These are phyloP conservation scores for Lasiodiplodia gonubiensis DNA, from an alignment of 2,329 filamentous ascomycete species.

Conservation along the genomic window DNA sequence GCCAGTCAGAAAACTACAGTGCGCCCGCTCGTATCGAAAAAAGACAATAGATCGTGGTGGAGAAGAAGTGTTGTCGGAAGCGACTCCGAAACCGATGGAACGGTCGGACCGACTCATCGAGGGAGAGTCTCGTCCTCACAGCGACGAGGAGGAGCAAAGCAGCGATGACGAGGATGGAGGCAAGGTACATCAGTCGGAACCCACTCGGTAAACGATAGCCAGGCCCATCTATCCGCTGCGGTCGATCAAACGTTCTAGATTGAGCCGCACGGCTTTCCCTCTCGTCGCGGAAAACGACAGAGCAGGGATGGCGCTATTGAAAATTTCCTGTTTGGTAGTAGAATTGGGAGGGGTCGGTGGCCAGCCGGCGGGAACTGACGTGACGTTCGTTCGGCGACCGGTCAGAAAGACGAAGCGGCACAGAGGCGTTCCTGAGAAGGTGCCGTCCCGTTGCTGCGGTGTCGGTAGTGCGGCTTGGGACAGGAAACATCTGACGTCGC, in stretches of 20 bases:
- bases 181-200: background rate
- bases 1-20: too few relatives aligned
- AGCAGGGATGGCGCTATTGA: conserved; percentile 17
- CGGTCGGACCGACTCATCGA: background rate
- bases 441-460: background rate
- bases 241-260: conserved; percentile 16
- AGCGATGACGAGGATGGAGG: background rate
- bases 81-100: background rate
- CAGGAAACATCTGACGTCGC: background rate
- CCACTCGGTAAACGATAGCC: background rate
- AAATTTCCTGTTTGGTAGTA: conserved; percentile 7
- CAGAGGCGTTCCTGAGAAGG: background rate
- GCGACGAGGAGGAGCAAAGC: background rate
- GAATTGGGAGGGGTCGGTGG: background rate
- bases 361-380: background rate
- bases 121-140: background rate
- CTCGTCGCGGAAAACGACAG: background rate
- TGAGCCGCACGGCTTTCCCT: background rate
- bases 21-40: too few relatives aligned
- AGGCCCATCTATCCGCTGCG: background rate
- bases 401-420: background rate
- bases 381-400: background rate
- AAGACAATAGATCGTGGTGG: background rate
- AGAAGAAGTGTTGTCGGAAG: background rate
- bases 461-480: background rate